phyloP scores from a whole-genome alignment of 1,284 basidiomycete species.

The Pterulicium gracile region DNA sequence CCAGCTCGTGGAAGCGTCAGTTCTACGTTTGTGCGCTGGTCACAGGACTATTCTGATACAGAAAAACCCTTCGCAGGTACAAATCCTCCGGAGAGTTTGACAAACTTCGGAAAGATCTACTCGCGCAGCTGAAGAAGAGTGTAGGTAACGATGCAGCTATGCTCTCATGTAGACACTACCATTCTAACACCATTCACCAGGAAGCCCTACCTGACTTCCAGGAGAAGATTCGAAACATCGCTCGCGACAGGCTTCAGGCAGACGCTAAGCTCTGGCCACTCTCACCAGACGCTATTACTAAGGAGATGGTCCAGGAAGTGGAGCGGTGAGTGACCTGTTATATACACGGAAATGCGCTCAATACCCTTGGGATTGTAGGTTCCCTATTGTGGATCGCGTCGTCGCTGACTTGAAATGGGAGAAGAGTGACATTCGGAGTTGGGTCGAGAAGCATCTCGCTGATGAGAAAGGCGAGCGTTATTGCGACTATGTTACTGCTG shows the following conservation, averaged over 20 bases:
- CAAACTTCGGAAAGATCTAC: slow-evolving; percentile 52
- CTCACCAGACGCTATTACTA: slow-evolving; percentile 37
- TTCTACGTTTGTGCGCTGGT: slow-evolving; percentile 8
- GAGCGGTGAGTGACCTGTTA: slow-evolving; percentile 37
- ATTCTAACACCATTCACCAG: slow-evolving; percentile 2
- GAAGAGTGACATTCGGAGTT: no score
- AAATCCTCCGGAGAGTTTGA: slow-evolving; percentile 76
- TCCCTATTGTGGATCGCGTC: slow-evolving; percentile 8
- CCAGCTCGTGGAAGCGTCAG: slow-evolving; percentile 52
- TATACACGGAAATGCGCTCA: neutral
- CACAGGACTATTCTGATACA: neutral
- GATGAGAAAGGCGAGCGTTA: no score
- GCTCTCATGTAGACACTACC: neutral
- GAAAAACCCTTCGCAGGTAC: slow-evolving; percentile 34
- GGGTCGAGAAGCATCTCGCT: no score
- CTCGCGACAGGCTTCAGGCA: slow-evolving; percentile 40
- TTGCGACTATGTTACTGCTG: no score
- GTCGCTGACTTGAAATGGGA: no score
- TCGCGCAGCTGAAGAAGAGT: slow-evolving; percentile 51
- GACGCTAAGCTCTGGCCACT: slow-evolving; percentile 31
- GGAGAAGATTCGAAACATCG: slow-evolving; percentile 37
- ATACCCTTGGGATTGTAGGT: slow-evolving; percentile 6
- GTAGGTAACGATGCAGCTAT: slow-evolving; percentile 27
- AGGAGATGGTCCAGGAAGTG: slow-evolving; percentile 60
- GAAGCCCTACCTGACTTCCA: slow-evolving; percentile 4